Conservation (phyloP, 208 protist species). For the Crithidia expoeki region DNA sequence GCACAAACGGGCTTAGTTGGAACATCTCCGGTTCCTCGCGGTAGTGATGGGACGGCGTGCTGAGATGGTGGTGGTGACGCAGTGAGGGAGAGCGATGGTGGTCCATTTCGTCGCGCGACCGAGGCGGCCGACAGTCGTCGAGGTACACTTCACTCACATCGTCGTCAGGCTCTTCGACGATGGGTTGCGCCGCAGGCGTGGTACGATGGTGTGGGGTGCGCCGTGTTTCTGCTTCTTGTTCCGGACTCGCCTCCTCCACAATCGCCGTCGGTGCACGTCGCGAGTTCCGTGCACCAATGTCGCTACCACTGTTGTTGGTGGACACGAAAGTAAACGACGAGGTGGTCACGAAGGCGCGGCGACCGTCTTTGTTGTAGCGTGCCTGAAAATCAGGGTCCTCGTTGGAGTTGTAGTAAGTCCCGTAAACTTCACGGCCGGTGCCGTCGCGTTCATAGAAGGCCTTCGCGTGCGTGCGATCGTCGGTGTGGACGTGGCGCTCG, state of each 20-base stretch:
- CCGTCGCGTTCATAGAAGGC: conserved; percentile 24
- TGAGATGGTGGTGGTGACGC: not conserved
- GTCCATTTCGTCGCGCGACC: not conserved
- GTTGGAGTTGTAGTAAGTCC: conserved; percentile 48
- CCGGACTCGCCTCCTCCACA: conserved; percentile 13
- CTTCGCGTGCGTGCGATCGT: conserved; percentile 32
- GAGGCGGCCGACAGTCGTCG: not conserved
- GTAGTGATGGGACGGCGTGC: not conserved
- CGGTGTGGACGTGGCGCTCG: conserved; percentile 15
- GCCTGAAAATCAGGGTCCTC: conserved; percentile 40
- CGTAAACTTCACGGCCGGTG: conserved; percentile 32
- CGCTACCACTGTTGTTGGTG: not conserved
- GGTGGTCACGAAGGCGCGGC: conserved; percentile 14
- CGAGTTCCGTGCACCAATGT: not conserved
- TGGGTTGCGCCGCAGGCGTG: conserved; percentile 24
- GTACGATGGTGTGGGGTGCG: not conserved
- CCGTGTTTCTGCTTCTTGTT: not conserved
- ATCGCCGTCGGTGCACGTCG: conserved; percentile 8
- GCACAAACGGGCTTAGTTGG: conserved; percentile 12
- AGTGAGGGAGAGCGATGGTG: not conserved
- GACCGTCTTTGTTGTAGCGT: conserved; percentile 20
- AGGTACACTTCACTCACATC: conserved; percentile 22
- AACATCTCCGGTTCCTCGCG: not conserved
- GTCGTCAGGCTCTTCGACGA: conserved; percentile 55
- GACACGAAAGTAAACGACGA: conserved; percentile 14